A percentile compares a stretch with the other conserved stretches of the same genome.
phyloP scores from a whole-genome alignment of 2,329 filamentous ascomycete species.

The Neonectria ditissima region DNA sequence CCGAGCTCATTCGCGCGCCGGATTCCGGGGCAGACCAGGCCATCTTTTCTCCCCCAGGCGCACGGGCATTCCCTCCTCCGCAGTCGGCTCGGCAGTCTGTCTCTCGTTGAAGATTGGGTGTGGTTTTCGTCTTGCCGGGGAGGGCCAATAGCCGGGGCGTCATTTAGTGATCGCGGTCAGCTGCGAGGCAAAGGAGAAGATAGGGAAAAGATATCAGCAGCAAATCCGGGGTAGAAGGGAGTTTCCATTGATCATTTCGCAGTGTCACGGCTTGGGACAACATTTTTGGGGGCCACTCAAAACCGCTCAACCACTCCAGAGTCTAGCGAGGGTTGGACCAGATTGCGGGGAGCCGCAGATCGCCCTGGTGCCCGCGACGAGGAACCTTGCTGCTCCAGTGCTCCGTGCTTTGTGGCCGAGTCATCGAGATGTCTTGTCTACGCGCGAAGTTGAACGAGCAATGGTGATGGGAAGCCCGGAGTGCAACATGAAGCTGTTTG shows the following conservation, averaged over 20 bases:
- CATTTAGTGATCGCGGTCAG: slow-evolving; percentile 43
- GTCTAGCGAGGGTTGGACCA: slow-evolving; percentile 25
- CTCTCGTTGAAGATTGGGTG: background rate
- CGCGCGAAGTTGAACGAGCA: background rate
- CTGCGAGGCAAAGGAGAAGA: slow-evolving; percentile 34
- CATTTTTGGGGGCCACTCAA: slow-evolving; percentile 1
- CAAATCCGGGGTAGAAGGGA: slow-evolving; percentile 43
- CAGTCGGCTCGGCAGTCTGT: slow-evolving; percentile 15
- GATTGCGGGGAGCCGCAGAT: slow-evolving; percentile 46
- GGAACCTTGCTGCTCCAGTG: slow-evolving; percentile 18
- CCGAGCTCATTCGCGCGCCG: slow-evolving; percentile 38
- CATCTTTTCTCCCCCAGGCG: slow-evolving; percentile 21
- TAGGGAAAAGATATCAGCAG: slow-evolving; percentile 40
- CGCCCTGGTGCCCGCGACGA: slow-evolving; percentile 33
- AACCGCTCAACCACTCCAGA: background rate
- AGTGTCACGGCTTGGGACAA: slow-evolving; percentile 33
- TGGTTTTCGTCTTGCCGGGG: slow-evolving; percentile 21
- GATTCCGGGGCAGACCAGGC: slow-evolving; percentile 30
- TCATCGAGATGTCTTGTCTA: background rate
- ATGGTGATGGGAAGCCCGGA: background rate
- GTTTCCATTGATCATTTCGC: slow-evolving; percentile 44
- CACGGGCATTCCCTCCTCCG: slow-evolving; percentile 9
- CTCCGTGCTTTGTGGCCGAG: slow-evolving; percentile 16
- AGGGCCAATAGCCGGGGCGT: slow-evolving; percentile 38
- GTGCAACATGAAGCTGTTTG: background rate